Base-by-base conservation (phyloP, 2,329 filamentous ascomycete species). In the Alternaria triticina region DNA sequence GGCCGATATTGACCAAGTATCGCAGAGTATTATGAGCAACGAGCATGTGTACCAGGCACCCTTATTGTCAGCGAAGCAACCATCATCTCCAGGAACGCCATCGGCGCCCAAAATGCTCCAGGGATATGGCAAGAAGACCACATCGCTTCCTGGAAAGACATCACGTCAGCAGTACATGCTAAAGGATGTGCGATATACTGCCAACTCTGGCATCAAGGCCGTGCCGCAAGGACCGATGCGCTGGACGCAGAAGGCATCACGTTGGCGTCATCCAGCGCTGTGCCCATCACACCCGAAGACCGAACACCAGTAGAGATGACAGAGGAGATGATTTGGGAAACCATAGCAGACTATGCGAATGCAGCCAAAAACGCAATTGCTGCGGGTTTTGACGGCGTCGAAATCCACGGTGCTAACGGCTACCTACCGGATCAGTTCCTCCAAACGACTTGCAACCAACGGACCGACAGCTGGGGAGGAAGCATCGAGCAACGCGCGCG, bases 371-470 rank as follows among this genome's bases (percentile, higher is more conserved):
- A 80, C 44, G 81, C 82, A 0, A 76, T 83, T 6, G 74, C 78
- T 46, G 86, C 85, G 2, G 86, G 86, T 0, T 86, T 88, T 65
- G 89, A 91, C 69, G 86, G 87, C 1, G 83, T 91, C 22, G 90
- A 83, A 61, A 77, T 84, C 23, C 81, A 83, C 62, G 82, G 77
- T 30, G 88, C 88, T 1, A 89, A 91, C 67, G 89, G 90, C 4
- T 93, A 92, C 71, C 82, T 93, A 2, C 76, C 91, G 9, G 85
- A 86, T 60, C 85, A 90, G 68, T 93, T 93, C 76, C 80, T 91
- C 13, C 89, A 87, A 66, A 84, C 86, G 61, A 82, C 78, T 7
- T 79, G 80, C 66, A 89, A 90, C 76, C 79, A 81, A 44, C 82
- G 87, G 3, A 85, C 73, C 0, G 84, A 86, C 63, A 65, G 62